phyloP scores from a whole-genome alignment of 305 asterid genomes.

The Plantago lanceolata region DNA sequence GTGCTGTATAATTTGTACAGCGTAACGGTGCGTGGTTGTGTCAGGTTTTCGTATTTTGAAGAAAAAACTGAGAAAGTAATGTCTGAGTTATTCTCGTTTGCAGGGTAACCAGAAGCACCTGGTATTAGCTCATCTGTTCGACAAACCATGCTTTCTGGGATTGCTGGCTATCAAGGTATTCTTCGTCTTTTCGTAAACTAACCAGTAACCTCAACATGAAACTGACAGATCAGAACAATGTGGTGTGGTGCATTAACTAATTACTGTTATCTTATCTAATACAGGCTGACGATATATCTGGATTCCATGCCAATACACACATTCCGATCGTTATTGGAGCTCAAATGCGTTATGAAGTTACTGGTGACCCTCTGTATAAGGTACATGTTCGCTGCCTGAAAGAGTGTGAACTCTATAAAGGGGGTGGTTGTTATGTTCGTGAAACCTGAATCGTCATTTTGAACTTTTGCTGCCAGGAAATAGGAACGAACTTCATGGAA shows the following conservation, averaged over 20 bases:
- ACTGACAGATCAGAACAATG: not conserved
- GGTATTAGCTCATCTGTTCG: conserved; percentile 73
- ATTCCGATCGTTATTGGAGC: conserved; percentile 84
- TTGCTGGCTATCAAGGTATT: conserved; percentile 71
- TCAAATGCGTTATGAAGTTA: conserved; percentile 86
- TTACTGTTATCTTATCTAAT: conserved; percentile 12
- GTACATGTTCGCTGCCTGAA: conserved; percentile 25
- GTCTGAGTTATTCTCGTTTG: conserved; percentile 12
- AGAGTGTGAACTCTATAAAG: not conserved
- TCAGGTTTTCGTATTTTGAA: not conserved
- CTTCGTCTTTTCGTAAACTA: not conserved
- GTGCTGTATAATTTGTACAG: conserved; percentile 64
- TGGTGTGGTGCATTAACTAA: not conserved
- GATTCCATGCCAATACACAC: conserved; percentile 81
- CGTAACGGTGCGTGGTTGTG: conserved; percentile 48
- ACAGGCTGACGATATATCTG: conserved; percentile 74
- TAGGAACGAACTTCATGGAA: conserved; percentile 73
- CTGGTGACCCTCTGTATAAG: conserved; percentile 79
- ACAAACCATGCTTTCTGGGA: conserved; percentile 91
- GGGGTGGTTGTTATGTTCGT: not conserved
- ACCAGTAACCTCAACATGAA: not conserved
- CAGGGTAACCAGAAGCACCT: conserved; percentile 84
- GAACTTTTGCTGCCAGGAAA: conserved; percentile 48
- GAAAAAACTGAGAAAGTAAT: not conserved
- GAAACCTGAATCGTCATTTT: not conserved